A percentile compares a stretch with the other conserved stretches of the same genome.
These are phyloP conservation scores for Tulasnella sp. DNA, from an alignment of 768 basidiomycete species.

Conservation along the genomic window DNA sequence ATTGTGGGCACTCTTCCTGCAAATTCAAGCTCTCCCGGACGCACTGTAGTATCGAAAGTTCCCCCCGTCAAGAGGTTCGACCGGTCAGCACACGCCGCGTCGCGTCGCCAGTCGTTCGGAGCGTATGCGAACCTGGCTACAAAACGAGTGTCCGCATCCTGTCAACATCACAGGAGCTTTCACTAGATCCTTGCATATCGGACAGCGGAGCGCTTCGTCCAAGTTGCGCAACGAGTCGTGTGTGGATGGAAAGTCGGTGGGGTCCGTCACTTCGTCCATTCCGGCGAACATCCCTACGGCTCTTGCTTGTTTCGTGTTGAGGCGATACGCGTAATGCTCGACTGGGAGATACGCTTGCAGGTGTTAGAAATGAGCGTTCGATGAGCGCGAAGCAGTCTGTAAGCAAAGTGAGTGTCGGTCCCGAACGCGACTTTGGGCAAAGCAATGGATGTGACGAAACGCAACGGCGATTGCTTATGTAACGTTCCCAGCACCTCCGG, in stretches of 20 bases:
- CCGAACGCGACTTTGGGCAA: slow-evolving; percentile 3
- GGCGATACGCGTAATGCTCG: neutral
- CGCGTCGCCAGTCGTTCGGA: too few species aligned
- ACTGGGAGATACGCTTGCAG: neutral
- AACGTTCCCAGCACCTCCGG: neutral
- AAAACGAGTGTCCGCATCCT: slow-evolving; percentile 79
- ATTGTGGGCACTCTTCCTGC: slow-evolving; percentile 73
- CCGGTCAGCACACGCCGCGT: neutral
- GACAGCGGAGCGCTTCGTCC: slow-evolving; percentile 69
- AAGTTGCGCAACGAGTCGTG: slow-evolving; percentile 63
- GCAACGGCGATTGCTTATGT: neutral
- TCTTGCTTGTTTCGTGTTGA: neutral
- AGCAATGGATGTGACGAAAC: neutral
- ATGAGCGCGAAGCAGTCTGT: too few species aligned
- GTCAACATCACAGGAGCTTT: slow-evolving; percentile 70
- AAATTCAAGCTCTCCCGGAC: slow-evolving; percentile 60
- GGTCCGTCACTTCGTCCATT: slow-evolving; percentile 53
- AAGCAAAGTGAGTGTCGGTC: neutral
- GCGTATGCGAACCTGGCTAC: slow-evolving; percentile 57
- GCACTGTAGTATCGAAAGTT: slow-evolving; percentile 55
- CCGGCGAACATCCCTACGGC: neutral
- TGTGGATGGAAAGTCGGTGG: slow-evolving; percentile 65
- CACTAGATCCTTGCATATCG: slow-evolving; percentile 75
- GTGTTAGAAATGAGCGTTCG: neutral
- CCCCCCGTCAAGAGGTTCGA: neutral